A percentile compares a stretch with the other conserved stretches of the same genome.
These are phyloP conservation scores for Mortierella alpina DNA, from an alignment of 192 early-diverging fungal species.

Conservation along the genomic window DNA sequence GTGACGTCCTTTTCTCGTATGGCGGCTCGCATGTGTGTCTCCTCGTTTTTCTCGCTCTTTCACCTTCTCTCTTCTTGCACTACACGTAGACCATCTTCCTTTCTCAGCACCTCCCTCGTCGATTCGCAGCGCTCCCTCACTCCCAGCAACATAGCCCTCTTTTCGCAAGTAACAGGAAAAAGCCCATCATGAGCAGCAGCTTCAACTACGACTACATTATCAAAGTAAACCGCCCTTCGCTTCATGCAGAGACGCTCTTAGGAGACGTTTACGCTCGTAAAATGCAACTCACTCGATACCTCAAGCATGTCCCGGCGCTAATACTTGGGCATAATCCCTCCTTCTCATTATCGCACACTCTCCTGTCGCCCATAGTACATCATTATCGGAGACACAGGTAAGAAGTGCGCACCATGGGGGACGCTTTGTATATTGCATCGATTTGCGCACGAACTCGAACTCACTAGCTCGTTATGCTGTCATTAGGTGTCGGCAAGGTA, in stretches of 20 bases:
- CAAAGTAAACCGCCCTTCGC: constrained; percentile 58
- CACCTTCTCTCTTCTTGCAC: background rate
- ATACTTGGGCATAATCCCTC: background rate
- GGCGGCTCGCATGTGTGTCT: background rate
- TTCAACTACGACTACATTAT: constrained; percentile 73
- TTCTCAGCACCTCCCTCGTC: background rate
- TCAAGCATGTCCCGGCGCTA: too few species aligned
- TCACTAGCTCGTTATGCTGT: background rate
- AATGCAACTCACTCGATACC: background rate
- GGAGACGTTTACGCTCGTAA: background rate
- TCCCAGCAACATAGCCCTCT: background rate
- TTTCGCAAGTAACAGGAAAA: background rate
- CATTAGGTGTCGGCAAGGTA: constrained; percentile 81
- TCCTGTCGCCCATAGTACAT: constrained; percentile 68
- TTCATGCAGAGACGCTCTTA: background rate
- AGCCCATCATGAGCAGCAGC: constrained; percentile 51
- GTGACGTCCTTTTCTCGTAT: constrained; percentile 22
- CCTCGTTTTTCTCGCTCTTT: background rate
- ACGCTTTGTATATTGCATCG: background rate
- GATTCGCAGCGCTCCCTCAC: background rate
- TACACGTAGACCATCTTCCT: background rate
- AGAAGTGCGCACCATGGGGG: background rate
- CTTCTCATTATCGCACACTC: background rate
- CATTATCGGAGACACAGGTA: constrained; percentile 86
- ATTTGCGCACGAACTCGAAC: background rate